phyloP scores from a whole-genome alignment of 2,329 filamentous ascomycete genomes.

The Curvularia lunata region DNA sequence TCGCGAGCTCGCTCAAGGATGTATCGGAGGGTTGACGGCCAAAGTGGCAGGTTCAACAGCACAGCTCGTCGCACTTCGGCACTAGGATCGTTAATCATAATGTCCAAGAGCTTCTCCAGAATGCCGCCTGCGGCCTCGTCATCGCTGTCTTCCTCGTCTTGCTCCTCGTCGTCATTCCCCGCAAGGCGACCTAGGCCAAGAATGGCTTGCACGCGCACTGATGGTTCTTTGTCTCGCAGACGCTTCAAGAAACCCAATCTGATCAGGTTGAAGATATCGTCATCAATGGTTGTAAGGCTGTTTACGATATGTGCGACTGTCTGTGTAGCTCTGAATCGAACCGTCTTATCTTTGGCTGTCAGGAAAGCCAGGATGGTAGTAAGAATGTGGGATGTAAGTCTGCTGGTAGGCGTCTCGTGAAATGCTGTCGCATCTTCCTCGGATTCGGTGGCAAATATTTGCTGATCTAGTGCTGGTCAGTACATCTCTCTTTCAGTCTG shows the following conservation, averaged over 20 bases:
- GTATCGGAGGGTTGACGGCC: conserved; percentile 80
- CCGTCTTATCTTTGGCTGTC: conserved; percentile 86
- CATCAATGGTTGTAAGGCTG: conserved; percentile 88
- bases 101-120: conserved; percentile 81
- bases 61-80: conserved; percentile 90
- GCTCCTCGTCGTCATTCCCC: conserved; percentile 64
- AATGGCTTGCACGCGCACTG: conserved; percentile 90
- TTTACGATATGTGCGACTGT: conserved; percentile 91
- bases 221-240: conserved; percentile 90
- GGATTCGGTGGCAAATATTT: conserved; percentile 50
- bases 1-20: conserved; percentile 91
- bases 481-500: not conserved
- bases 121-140: conserved; percentile 71
- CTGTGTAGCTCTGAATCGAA: conserved; percentile 88
- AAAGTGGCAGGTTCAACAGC: conserved; percentile 86
- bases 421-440: conserved; percentile 73
- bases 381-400: conserved; percentile 77
- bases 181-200: conserved; percentile 86
- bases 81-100: conserved; percentile 91
- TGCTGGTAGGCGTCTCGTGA: conserved; percentile 82
- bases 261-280: conserved; percentile 85
- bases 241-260: conserved; percentile 80
- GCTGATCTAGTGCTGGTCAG: conserved; percentile 36
- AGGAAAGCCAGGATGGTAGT: conserved; percentile 77
- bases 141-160: conserved; percentile 73